Percentiles rank a stretch among this genome's conserved stretches.
Evolutionary conservation across 805 yeast genomes (phyloP).

Genomic region (Suhomyces prunicola): DNA sequence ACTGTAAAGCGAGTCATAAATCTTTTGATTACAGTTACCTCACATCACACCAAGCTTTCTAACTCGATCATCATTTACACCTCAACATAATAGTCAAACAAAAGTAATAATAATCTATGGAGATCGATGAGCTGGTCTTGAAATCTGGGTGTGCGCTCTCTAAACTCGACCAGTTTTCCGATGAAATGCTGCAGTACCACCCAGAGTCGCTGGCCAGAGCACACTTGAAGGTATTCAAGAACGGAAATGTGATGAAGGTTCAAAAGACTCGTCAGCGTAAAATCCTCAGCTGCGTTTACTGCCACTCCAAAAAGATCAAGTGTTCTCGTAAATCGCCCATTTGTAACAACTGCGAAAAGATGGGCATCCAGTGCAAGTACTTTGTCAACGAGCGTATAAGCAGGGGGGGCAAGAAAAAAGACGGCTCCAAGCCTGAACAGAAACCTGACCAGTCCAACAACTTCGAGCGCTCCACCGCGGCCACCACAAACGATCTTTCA

Average conservation of each 20-base stretch:
- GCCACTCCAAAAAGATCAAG: constrained; percentile 60
- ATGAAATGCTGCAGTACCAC: neutral
- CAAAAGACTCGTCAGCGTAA: constrained; percentile 61
- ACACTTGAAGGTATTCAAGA: constrained; percentile 33
- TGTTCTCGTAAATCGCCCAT: constrained; percentile 59
- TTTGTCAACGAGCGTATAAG: constrained; percentile 57
- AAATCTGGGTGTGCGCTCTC: neutral
- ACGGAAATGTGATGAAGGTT: constrained; percentile 56
- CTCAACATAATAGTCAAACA: neutral
- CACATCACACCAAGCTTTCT: neutral
- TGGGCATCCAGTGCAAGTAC: constrained; percentile 49
- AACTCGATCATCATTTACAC: neutral
- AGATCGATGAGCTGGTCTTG: neutral
- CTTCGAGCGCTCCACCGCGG: neutral
- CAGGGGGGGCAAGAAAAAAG: constrained; percentile 35
- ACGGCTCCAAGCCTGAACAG: neutral
- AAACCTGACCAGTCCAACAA: neutral
- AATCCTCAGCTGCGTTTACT: constrained; percentile 54
- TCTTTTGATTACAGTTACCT: neutral
- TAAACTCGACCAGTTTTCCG: neutral
- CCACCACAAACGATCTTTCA: neutral
- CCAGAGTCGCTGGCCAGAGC: neutral
- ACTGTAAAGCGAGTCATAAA: neutral
- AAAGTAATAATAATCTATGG: neutral
- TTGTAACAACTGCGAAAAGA: constrained; percentile 52